Conservation (phyloP, 108 stramenopile species). For the Skeletonema menzelii region DNA sequence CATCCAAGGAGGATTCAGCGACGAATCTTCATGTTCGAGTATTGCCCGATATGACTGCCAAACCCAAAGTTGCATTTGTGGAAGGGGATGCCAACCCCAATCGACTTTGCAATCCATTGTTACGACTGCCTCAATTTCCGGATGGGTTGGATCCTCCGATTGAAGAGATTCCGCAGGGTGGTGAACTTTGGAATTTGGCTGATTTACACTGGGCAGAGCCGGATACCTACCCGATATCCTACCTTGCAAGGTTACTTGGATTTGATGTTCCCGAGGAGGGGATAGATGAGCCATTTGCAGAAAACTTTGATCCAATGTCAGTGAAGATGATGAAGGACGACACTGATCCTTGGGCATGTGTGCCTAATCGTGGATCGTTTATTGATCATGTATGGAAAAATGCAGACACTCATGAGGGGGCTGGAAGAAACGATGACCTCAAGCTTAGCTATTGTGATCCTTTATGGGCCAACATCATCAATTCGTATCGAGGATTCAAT, state of each 20-base stretch:
- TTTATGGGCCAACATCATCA: slow-evolving; percentile 25
- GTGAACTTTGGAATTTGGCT: slow-evolving; percentile 54
- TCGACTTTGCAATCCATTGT: slow-evolving; percentile 57
- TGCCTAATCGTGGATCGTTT: slow-evolving; percentile 23
- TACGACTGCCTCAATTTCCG: slow-evolving; percentile 40
- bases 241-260: slow-evolving; percentile 67
- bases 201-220: slow-evolving; percentile 54
- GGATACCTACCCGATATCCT: slow-evolving; percentile 79
- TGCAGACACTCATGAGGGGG: background rate
- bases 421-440: slow-evolving; percentile 14
- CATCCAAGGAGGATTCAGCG: background rate
- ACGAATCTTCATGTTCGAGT: slow-evolving; percentile 6
- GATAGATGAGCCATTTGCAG: slow-evolving; percentile 6
- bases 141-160: slow-evolving; percentile 43
- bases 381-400: slow-evolving; percentile 16
- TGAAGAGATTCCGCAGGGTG: slow-evolving; percentile 49
- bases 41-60: slow-evolving; percentile 15
- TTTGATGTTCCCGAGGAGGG: slow-evolving; percentile 52
- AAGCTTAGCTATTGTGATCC: slow-evolving; percentile 34
- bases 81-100: slow-evolving; percentile 49
- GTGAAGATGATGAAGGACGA: slow-evolving; percentile 1
- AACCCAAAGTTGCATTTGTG: slow-evolving; percentile 12
- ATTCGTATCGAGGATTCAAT: slow-evolving; percentile 37
- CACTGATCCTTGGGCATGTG: slow-evolving; percentile 6
- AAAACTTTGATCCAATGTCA: slow-evolving; percentile 24